A percentile compares a stretch with the other conserved stretches of the same genome.
phyloP scores from a whole-genome alignment of 192 early-diverging fungal species.

The Gryganskiella cystojenkinii region DNA sequence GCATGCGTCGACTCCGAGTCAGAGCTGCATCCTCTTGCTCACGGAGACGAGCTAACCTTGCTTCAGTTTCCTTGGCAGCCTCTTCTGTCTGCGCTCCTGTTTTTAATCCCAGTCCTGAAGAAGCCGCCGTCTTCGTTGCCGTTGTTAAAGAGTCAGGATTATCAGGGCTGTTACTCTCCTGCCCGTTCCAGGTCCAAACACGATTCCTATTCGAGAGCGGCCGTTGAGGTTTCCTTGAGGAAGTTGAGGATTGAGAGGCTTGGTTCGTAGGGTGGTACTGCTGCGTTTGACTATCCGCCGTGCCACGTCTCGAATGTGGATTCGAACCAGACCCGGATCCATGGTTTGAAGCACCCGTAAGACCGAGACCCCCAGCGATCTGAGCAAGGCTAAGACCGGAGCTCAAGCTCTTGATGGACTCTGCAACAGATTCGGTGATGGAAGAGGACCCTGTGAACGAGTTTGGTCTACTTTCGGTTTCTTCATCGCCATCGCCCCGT shows the following conservation, averaged over 20 bases:
- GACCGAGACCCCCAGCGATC: conserved; percentile 27
- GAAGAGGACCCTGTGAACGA: conserved; percentile 8
- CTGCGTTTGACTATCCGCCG: neutral
- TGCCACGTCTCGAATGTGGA: neutral
- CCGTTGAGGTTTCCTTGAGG: neutral
- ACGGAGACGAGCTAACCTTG: conserved; percentile 25
- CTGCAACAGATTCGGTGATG: conserved; percentile 41
- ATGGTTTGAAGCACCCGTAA: conserved; percentile 4
- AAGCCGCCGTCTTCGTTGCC: neutral
- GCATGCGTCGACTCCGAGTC: conserved; percentile 27
- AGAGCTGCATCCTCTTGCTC: conserved; percentile 26
- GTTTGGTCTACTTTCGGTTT: neutral
- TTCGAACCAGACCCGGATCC: neutral
- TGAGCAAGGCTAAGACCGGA: conserved; percentile 29
- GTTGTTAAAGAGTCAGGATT: too few species aligned
- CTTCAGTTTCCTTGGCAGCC: conserved; percentile 41
- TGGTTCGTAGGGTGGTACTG: neutral
- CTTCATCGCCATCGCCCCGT: neutral
- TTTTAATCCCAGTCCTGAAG: conserved; percentile 3
- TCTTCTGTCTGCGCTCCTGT: conserved; percentile 29
- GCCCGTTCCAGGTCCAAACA: conserved; percentile 36
- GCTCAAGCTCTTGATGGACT: conserved; percentile 39
- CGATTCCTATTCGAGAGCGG: conserved; percentile 9
- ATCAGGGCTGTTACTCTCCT: neutral
- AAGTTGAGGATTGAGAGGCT: neutral